Base-by-base conservation (phyloP, 2,329 filamentous ascomycete species). In the Ophiostoma piceae region DNA sequence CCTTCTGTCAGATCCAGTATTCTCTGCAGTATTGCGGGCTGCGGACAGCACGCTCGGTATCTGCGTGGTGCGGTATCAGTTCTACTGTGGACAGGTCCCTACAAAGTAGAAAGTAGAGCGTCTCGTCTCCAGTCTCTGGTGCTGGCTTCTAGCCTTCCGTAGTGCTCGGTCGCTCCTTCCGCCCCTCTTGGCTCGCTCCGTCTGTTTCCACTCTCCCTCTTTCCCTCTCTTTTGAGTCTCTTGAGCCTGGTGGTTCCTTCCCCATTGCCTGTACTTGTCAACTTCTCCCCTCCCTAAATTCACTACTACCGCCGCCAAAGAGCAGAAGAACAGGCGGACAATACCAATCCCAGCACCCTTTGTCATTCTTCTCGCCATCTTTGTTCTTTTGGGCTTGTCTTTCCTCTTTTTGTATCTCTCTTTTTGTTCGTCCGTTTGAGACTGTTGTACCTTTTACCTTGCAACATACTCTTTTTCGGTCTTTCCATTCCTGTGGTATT, bases 1-100 rank as follows among this genome's bases (percentile, higher is more conserved):
- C 62, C 62, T 65, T 65, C 62, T 65, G 62, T 65, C 62, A 65
- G 62, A 26, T 62, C 62, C 43, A n/a, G 43, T 47, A n/a, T 19
- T 47, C 19, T 47, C 7, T 19, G 41, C 14, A 19, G 43, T 47
- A 47, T 47, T 47, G 14, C 35, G 35, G 35, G 35, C 35, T 35
- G 8, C 35, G 35, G 35, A 8, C 35, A 35, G 35, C 43, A 47
- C 43, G 6, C 16, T 47, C 16, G 16, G 43, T 16, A 47, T 57
- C 51, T 57, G 8, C 22, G 51, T 57, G n/a, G 12, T 57, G 51
- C 62, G 62, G 62, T 39, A 65, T 22, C n/a, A 39, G 16, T 22
- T 65, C 7, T 65, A 65, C 22, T 66, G 65, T 66, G 22, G 57
- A 29, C 57, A 29, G 26, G 26, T 62, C 57, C 57, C 26, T 60